phyloP scores from a whole-genome alignment of 176 grass and related monocot species.

The Hyparrhenia diplandra region DNA sequence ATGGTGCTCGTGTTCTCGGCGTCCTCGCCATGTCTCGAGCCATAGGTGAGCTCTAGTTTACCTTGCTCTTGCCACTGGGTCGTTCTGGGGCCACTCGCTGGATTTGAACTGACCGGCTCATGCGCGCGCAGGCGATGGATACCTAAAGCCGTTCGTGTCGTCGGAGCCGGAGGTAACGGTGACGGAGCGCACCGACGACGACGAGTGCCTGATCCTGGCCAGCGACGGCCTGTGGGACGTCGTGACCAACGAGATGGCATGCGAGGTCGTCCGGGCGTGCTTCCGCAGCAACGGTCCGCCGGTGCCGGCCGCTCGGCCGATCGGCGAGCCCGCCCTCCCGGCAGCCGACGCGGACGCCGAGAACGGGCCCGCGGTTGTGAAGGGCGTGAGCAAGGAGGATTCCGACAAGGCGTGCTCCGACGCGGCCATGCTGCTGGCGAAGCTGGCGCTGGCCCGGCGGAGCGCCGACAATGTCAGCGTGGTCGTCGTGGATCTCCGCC shows the following conservation, averaged over 20 bases:
- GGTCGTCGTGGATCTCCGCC: constrained; percentile 80
- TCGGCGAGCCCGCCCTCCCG: background rate
- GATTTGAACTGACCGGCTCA: background rate
- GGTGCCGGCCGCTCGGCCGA: background rate
- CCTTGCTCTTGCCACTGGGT: background rate
- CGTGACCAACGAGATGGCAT: constrained; percentile 84
- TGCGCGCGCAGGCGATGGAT: constrained; percentile 55
- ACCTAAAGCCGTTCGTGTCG: constrained; percentile 79
- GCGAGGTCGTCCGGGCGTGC: constrained; percentile 71
- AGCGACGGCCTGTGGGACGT: constrained; percentile 66
- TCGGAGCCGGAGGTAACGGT: constrained; percentile 87
- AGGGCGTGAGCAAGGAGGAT: constrained; percentile 13
- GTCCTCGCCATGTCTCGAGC: constrained; percentile 95
- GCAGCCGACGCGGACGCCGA: background rate
- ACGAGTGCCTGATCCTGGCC: constrained; percentile 90
- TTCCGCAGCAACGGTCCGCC: constrained; percentile 49
- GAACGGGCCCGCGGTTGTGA: constrained; percentile 9
- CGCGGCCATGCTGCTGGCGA: constrained; percentile 85
- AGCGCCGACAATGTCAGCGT: constrained; percentile 87
- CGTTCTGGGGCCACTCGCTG: background rate
- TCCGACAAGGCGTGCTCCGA: constrained; percentile 74
- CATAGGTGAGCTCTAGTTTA: constrained; percentile 57
- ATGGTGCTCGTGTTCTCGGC: constrained; percentile 76
- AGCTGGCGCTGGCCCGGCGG: constrained; percentile 82
- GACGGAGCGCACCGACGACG: constrained; percentile 62